Conservation (phyloP, 106 monocot genomes). For the Dendrobium huoshanense region DNA sequence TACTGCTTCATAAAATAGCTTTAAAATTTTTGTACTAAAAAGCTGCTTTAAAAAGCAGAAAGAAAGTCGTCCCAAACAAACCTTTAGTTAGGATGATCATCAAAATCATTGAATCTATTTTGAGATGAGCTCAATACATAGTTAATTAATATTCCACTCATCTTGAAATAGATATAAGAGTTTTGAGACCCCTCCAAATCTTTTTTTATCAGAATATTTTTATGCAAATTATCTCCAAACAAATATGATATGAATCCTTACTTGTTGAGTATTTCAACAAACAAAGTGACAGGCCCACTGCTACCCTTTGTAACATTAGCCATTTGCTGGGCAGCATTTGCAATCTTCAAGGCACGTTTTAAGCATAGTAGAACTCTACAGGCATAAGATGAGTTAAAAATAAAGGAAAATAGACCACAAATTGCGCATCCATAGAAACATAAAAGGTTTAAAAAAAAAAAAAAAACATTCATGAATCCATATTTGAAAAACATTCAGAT, state of each 20-base stretch:
- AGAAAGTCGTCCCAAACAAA: no score
- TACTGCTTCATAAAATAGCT: no score
- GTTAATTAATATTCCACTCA: no score
- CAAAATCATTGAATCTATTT: no score
- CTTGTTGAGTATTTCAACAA: conserved; percentile 98
- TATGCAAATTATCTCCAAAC: not conserved
- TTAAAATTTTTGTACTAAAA: no score
- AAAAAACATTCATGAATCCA: not conserved
- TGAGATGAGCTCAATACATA: no score
- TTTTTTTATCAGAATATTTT: not conserved
- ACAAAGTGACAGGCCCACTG: conserved; percentile 61
- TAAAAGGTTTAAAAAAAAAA: not conserved
- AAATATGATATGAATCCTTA: conserved; percentile 13
- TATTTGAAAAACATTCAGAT: not conserved
- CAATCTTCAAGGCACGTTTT: conserved; percentile 90
- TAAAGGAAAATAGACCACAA: not conserved
- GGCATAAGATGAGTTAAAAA: not conserved
- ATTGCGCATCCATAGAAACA: not conserved
- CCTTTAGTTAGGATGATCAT: no score
- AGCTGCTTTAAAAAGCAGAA: no score
- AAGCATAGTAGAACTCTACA: conserved; percentile 92
- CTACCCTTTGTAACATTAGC: conserved; percentile 64
- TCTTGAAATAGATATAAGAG: no score
- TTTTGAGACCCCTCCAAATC: no score
- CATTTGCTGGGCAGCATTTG: conserved; percentile 98